Percentiles rank a stretch among this genome's conserved stretches.
Conservation (phyloP, 495 filamentous ascomycete species). For the Podospora anserina region DNA sequence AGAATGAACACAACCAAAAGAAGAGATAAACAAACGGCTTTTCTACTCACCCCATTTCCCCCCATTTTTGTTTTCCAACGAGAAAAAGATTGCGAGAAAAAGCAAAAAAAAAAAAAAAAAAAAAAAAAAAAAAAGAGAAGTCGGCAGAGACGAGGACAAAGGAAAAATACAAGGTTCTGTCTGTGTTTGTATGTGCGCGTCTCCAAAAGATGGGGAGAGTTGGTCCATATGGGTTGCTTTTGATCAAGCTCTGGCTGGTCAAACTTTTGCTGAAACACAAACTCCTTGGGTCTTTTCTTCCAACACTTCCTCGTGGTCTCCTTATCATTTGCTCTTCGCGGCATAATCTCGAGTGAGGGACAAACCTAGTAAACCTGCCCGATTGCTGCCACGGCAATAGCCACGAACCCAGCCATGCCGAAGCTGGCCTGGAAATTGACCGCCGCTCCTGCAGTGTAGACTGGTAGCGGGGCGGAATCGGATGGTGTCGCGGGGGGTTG, state of each 20-base stretch:
- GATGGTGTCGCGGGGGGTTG: not conserved
- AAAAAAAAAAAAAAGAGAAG: not conserved
- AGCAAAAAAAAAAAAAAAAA: not conserved
- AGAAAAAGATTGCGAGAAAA: not conserved
- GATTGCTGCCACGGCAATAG: not conserved
- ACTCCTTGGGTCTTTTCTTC: not conserved
- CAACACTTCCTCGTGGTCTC: not conserved
- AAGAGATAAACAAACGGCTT: no score
- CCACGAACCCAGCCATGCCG: not conserved
- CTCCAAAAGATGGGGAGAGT: not conserved
- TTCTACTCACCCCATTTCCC: not conserved
- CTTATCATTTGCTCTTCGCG: not conserved
- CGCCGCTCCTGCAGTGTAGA: not conserved
- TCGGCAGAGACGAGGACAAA: not conserved
- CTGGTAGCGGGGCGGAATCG: not conserved
- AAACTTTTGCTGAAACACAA: not conserved
- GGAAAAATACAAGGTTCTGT: not conserved
- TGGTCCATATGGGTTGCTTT: not conserved
- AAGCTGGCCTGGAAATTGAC: slow-evolving; percentile 1
- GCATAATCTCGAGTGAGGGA: not conserved
- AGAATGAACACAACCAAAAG: no score
- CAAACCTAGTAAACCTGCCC: not conserved
- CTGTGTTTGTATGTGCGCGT: not conserved
- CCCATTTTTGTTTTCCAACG: not conserved
- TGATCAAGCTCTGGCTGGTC: not conserved